Base-by-base conservation (phyloP, 257 asterid species). In the Paraleonurus japonicus region DNA sequence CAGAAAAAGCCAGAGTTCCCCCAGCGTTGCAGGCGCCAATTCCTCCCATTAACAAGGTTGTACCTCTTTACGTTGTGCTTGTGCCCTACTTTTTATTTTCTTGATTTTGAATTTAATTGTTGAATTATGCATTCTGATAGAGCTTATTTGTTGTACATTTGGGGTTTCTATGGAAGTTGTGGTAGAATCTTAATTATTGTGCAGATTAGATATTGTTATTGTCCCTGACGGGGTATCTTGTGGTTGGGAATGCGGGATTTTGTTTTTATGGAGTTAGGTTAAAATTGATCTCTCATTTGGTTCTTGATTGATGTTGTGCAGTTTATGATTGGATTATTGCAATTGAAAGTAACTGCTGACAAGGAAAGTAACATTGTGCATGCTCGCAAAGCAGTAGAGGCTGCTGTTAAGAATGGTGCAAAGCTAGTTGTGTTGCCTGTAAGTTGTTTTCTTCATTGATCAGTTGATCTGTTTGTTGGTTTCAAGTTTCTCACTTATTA, bases 361-460 rank as follows among this genome's bases (percentile, higher is more conserved):
- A 91, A 94, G 85, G 95, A 85, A 66, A 82, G 80, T 76, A 94
- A 94, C 81, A 94, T 94, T 64, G 57, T 41, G 45, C 96, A 85
- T 71, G 96, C 96, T 2, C 88, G 96, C 23, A 51, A 81, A 5
- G 93, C 95, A 5, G 59, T 94, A 6, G 93, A 85, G 85, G 98
- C 85, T 79, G 96, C 98, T 74, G 99, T 90, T 9, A 86, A 81
- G 74, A 91, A 84, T 72, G 97, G 97, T 22, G 96, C 93, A 1
- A 86, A 85, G 82, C 98, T 94, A 65, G 86, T 94, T 62, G 85
- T 91, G 78, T 83, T 94, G 77, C 98, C 98, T 9, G 99, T 94
- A 80, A 80, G 89, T 78, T 74, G 69, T 69, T 62, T 70, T 26
- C 6, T 61, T 24, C 2, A 1, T 54, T 32, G 8, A 9, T 68